Evolutionary conservation across 345 rosid species (phyloP).

Genomic region (Dipteronia sinensis): DNA sequence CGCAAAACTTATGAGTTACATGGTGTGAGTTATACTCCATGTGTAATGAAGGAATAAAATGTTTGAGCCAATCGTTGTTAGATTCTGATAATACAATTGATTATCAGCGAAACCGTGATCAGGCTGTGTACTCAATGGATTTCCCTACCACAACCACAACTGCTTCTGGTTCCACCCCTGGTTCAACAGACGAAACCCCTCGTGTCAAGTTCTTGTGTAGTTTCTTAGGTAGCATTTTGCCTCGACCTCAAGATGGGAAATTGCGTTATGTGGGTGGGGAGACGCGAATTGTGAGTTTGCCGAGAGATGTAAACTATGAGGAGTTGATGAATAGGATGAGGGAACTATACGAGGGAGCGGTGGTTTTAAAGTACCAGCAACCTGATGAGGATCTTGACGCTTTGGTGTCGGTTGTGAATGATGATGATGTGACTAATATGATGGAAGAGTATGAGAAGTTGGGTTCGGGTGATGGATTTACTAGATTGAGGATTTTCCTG

Average conservation of each 20-base stretch:
- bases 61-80: conserved; percentile 26
- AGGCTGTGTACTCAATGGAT: conserved; percentile 49
- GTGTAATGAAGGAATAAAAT: conserved; percentile 49
- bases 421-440: conserved; percentile 92
- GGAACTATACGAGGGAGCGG: conserved; percentile 81
- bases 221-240: conserved; percentile 87
- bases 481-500: conserved; percentile 92
- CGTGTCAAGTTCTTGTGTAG: conserved; percentile 91
- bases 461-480: conserved; percentile 84
- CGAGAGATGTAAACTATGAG: conserved; percentile 65
- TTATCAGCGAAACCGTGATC: conserved; percentile 26
- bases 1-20: conserved; percentile 13
- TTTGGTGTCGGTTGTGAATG: conserved; percentile 89
- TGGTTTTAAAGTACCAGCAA: conserved; percentile 87
- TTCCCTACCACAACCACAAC: conserved; percentile 39
- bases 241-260: conserved; percentile 96
- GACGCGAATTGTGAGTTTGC: conserved; percentile 79
- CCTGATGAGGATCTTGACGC: conserved; percentile 99
- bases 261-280: conserved; percentile 95
- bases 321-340: conserved; percentile 86
- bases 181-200: conserved; percentile 64
- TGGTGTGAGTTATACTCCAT: conserved; percentile 40
- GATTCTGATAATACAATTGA: conserved; percentile 17
- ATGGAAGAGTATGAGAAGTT: conserved; percentile 99
- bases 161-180: conserved; percentile 31